A percentile compares a stretch with the other conserved stretches of the same genome.
These are phyloP conservation scores for Fraxinus americana DNA, from an alignment of 257 asterid genomes.

Conservation along the genomic window DNA sequence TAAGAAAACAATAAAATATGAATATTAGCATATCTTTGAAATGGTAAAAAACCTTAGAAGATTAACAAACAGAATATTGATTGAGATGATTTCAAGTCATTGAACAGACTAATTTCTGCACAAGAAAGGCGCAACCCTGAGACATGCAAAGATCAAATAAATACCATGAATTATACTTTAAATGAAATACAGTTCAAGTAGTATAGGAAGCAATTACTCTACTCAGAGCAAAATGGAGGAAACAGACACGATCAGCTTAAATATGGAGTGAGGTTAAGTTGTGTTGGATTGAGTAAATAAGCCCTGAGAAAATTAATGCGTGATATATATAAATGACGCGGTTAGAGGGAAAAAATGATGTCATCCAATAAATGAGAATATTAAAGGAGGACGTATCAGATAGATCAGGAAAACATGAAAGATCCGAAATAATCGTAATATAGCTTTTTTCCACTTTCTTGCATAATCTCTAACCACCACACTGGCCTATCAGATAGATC, in stretches of 20 bases:
- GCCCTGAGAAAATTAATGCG: not conserved
- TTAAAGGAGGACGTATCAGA: not conserved
- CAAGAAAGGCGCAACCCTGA: not conserved
- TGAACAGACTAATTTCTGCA: not conserved
- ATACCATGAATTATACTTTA: not conserved
- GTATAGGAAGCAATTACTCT: not conserved
- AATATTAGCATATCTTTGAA: not conserved
- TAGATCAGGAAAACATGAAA: not conserved
- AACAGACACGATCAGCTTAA: not conserved
- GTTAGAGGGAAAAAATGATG: not conserved
- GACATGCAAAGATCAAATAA: constrained; percentile 3
- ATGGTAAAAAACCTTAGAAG: not conserved
- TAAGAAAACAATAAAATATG: not conserved
- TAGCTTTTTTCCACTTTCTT: not conserved
- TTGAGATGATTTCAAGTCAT: not conserved
- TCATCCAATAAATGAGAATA: not conserved
- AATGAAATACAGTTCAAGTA: not conserved
- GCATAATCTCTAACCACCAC: not conserved
- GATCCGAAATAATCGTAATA: not conserved
- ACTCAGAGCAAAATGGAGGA: not conserved
- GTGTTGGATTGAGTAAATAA: not conserved
- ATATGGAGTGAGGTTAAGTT: not conserved
- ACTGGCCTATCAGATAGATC: not conserved
- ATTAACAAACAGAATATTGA: not conserved
- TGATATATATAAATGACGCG: not conserved